Evolutionary conservation across 192 early-diverging fungal species (phyloP).

Genomic region (Entomortierella parvispora): DNA sequence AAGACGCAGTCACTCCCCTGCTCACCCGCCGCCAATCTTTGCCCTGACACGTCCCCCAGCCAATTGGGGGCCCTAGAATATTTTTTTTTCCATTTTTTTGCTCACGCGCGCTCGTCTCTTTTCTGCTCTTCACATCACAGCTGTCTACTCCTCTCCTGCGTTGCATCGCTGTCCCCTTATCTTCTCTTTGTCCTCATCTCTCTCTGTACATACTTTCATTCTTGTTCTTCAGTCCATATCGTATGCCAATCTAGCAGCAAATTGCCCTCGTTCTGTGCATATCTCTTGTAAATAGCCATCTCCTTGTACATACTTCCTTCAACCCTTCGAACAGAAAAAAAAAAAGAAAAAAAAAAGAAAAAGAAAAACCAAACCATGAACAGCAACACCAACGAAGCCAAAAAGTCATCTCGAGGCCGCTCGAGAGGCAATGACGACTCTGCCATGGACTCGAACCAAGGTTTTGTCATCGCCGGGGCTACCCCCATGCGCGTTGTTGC

Average conservation of each 20-base stretch:
- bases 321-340: not conserved
- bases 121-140: too few species aligned
- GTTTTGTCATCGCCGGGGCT: not conserved
- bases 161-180: not conserved
- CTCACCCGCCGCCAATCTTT: too few species aligned
- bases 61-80: not conserved
- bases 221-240: not conserved
- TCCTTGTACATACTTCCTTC: conserved; percentile 7
- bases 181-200: not conserved
- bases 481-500: not conserved
- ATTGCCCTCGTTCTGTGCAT: too few species aligned
- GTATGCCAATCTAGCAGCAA: too few species aligned
- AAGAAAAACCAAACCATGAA: conserved; percentile 4
- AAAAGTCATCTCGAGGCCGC: not conserved
- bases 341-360: not conserved
- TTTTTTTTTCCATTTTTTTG: not conserved
- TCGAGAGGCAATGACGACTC: not conserved
- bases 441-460: not conserved
- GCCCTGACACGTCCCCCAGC: too few species aligned
- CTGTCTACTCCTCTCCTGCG: not conserved
- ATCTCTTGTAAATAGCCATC: too few species aligned
- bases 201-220: not conserved
- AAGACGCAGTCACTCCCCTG: too few species aligned
- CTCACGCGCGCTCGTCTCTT: too few species aligned
- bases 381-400: not conserved